Base-by-base conservation (phyloP, 2,329 filamentous ascomycete genomes). In the Myriosclerotinia duriaeana region DNA sequence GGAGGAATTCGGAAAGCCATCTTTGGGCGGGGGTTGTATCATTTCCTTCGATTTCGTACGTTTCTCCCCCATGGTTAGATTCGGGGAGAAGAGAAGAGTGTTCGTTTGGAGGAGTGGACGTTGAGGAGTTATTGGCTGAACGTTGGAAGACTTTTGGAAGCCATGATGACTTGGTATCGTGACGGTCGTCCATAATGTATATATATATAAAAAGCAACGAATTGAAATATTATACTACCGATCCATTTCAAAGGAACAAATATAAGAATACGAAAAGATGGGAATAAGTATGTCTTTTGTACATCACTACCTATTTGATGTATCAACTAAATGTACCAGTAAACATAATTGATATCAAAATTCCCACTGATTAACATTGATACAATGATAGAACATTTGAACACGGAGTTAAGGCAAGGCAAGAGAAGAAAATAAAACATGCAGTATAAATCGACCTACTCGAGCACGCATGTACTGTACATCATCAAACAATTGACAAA, bases 1-100 rank as follows among this genome's bases (percentile, higher is more conserved):
- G 78, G 80, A 85, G 84, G 71, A 91, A 87, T 76, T 95, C 91
- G 34, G 75, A 68, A 4, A 83, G 70, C 80, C 80, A 83, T 73
- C 71, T 67, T 67, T 69, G 70, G 2, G 70, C 59, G 1, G 66
- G 58, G 15, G 73, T 72, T 17, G 14, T 44, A 44, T 66, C 55
- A 17, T 73, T 65, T 17, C 73, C 73, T 20, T 71, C 67, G 12
- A 72, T 53, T 58, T 73, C 71, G 66, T 72, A 74, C 2, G 69
- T 72, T 64, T 72, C 71, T 36, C 71, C 72, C 59, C 71, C 70
- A 53, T 56, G 30, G 12, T 55, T 44, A 1, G 68, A 68, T 65
- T 71, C 71, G 26, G 71, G 71, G 5, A 76, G 56, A 53, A 76
- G 73, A 30, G 71, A 65, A 11, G 74, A 69, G n/a, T 70, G 73